phyloP scores from a whole-genome alignment of 129 eudicot species.

The Pittosporum tobira region DNA sequence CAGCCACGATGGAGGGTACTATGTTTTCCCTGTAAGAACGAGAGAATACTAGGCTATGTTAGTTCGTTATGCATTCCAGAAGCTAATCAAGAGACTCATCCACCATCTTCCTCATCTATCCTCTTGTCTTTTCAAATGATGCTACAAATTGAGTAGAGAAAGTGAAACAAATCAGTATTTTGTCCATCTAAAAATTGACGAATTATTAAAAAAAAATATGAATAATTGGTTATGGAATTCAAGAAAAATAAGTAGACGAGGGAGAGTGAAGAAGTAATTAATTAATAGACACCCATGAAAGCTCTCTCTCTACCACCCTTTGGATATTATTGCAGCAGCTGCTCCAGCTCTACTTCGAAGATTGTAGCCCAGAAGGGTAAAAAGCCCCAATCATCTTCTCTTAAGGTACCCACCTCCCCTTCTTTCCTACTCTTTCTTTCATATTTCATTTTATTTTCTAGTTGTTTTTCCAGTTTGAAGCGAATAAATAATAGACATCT shows the following conservation, averaged over 20 bases:
- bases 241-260: conserved; percentile 12
- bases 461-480: no score
- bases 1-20: no score
- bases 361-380: conserved; percentile 69
- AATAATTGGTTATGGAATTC: conserved; percentile 27
- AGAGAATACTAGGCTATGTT: no score
- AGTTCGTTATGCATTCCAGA: no score
- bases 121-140: no score
- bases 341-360: conserved; percentile 27
- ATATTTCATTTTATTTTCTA: not conserved
- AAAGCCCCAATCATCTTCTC: conserved; percentile 33
- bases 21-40: no score
- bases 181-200: not conserved
- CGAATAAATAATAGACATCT: no score
- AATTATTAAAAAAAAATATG: conserved; percentile 3
- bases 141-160: not conserved
- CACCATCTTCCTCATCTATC: no score
- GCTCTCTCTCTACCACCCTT: conserved; percentile 25
- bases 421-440: not conserved
- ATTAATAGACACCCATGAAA: conserved; percentile 69
- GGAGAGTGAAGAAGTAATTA: conserved; percentile 17
- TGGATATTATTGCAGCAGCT: conserved; percentile 3
- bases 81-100: no score
- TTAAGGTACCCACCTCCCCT: conserved; percentile 20
- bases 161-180: not conserved